phyloP scores from a whole-genome alignment of 371 early-diverging fungal species.

The Mortierella sp. region DNA sequence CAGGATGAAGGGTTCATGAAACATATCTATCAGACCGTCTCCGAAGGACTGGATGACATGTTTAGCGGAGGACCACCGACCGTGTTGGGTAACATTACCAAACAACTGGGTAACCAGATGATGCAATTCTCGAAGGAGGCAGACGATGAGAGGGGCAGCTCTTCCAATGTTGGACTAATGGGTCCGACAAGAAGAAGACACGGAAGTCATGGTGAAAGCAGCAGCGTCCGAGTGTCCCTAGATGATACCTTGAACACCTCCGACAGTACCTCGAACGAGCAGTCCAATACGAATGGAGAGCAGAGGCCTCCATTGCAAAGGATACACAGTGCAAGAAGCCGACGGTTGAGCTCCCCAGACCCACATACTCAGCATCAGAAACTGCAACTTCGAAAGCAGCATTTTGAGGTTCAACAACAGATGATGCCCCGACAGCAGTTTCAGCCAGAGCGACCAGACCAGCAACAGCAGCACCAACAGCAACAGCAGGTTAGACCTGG shows the following conservation, averaged over 20 bases:
- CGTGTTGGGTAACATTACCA: constrained; percentile 78
- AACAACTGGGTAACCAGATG: constrained; percentile 76
- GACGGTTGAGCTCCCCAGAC: constrained; percentile 51
- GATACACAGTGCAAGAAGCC: constrained; percentile 17
- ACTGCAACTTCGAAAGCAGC: constrained; percentile 16
- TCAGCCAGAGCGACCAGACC: constrained; percentile 4
- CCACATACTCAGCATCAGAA: constrained; percentile 48
- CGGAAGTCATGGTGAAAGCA: constrained; percentile 23
- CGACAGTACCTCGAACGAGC: neutral
- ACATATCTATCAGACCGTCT: constrained; percentile 79
- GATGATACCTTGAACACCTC: constrained; percentile 5
- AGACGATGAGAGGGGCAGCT: constrained; percentile 9
- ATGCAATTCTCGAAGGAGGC: constrained; percentile 60
- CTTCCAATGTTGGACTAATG: neutral
- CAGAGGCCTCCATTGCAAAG: constrained; percentile 17
- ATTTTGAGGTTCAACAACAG: constrained; percentile 16
- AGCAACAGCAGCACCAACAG: constrained; percentile 13
- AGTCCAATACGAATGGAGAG: neutral
- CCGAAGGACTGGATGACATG: constrained; percentile 76
- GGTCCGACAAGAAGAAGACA: constrained; percentile 16
- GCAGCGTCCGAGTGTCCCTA: constrained; percentile 10
- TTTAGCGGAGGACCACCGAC: constrained; percentile 68
- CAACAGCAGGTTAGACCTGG: constrained; percentile 19
- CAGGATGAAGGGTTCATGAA: constrained; percentile 67
- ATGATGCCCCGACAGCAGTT: neutral